phyloP scores from a whole-genome alignment of 306 rosid species.

The Quercus dentata region DNA sequence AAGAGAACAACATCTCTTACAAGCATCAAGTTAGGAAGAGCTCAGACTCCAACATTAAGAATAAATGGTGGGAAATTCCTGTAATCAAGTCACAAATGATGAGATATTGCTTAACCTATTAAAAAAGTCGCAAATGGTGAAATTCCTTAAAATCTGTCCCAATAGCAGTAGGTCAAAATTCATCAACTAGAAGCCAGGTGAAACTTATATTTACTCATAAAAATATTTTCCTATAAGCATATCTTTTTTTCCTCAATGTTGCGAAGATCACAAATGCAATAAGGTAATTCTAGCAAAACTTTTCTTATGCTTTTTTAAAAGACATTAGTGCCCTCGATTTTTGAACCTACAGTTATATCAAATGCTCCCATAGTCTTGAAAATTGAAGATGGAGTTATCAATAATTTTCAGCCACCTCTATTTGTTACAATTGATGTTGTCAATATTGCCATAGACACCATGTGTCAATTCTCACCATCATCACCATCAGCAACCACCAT shows the following conservation, averaged over 20 bases:
- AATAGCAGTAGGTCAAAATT: background rate
- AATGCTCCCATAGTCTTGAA: too few species aligned
- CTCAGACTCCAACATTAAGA: background rate
- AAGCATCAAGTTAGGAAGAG: background rate
- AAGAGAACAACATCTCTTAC: background rate
- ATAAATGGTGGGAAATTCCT: background rate
- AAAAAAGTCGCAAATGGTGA: background rate
- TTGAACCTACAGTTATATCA: too few species aligned
- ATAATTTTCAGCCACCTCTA: too few species aligned
- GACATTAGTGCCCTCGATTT: too few species aligned
- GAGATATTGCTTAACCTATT: too few species aligned
- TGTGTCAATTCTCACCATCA: too few species aligned
- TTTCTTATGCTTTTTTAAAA: too few species aligned
- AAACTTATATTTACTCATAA: background rate
- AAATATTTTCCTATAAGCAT: background rate
- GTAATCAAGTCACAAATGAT: background rate
- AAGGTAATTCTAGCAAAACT: background rate
- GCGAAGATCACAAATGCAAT: background rate
- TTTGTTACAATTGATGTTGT: too few species aligned
- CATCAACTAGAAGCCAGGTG: background rate
- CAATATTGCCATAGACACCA: too few species aligned
- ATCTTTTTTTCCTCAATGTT: background rate
- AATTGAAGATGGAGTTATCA: too few species aligned
- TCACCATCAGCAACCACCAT: too few species aligned
- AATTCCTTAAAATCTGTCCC: background rate